A percentile compares a stretch with the other conserved stretches of the same genome.
Conservation (phyloP, 176 grass and related monocot genomes). For the Miscanthus lutarioriparius region DNA sequence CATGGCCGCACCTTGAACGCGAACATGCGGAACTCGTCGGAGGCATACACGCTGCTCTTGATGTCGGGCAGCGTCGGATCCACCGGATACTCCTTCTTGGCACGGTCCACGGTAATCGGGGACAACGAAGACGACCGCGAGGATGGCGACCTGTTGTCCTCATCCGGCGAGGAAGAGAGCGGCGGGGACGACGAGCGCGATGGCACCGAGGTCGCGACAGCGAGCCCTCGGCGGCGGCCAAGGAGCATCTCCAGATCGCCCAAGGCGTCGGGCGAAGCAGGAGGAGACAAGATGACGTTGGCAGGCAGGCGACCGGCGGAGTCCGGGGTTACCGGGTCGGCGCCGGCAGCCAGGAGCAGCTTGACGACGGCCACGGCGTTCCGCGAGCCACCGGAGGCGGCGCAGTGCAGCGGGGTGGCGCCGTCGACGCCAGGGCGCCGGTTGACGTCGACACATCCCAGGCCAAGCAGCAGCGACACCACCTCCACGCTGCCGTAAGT, state of each 20-base stretch:
- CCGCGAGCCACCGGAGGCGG: constrained; percentile 57
- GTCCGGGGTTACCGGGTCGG: constrained; percentile 54
- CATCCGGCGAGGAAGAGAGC: constrained; percentile 63
- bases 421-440: constrained; percentile 37
- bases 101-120: constrained; percentile 51
- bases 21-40: constrained; percentile 92
- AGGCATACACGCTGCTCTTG: constrained; percentile 76
- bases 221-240: constrained; percentile 39
- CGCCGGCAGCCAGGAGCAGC: constrained; percentile 65
- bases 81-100: constrained; percentile 81
- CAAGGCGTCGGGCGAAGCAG: constrained; percentile 21
- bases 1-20: constrained; percentile 85
- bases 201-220: constrained; percentile 35
- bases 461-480: constrained; percentile 50
- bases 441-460: constrained; percentile 54
- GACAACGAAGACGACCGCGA: constrained; percentile 54
- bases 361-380: constrained; percentile 55
- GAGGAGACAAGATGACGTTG: constrained; percentile 51
- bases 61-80: constrained; percentile 86
- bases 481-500: constrained; percentile 67
- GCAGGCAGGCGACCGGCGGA: constrained; percentile 45
- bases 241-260: constrained; percentile 54
- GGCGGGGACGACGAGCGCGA: constrained; percentile 53
- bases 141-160: constrained; percentile 49
- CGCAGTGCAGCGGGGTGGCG: constrained; percentile 79